Evolutionary conservation across 1,139 yeast genomes (phyloP), one percentile per base, ranked within the genome.

Genomic region (Ogataea hybrid): DNA sequence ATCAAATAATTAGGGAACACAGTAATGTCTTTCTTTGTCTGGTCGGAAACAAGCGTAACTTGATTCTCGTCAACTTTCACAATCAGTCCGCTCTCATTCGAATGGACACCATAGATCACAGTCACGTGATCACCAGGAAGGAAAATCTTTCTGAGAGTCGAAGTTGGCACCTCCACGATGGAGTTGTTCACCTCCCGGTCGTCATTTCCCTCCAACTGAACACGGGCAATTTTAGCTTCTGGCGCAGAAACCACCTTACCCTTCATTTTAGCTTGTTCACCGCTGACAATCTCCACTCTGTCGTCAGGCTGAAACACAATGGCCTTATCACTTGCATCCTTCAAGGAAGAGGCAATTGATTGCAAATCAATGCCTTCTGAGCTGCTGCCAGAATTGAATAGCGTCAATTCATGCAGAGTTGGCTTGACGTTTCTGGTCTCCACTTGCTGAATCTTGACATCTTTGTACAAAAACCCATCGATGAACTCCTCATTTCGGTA

Each of bases 81-180:
- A 39, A 92, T 96, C 68, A 92, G 77, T 66, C 98, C 98, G 20
- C 96, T 87, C 59, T 90, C 97, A 57, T 90, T 97, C 42, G 81
- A 73, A 63, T 88, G 95, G 59, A 84, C 88, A 58, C 98, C 98
- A 59, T 84, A 87, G 35, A 87, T 78, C 23, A 92, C 95, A 46
- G 96, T 81, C 12, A 94, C 96, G 61, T 92, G 97, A 63, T 92
- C 98, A 72, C 98, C 98, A 41, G 89, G 81, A 41, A 77, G 68
- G 64, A 92, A 92, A 39, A 86, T 80, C 62, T 92, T 92, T 59
- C 97, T 79, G 58, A 92, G 71, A 52, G 88, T 85, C 39, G 76
- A 74, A 4, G 84, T 77, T 20, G 97, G 97, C 35, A 90, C 85
- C 55, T 81, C 86, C 44, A 82, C 67, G 43, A 73, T 68, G 4